These are phyloP conservation scores for Protoeuglena noctilucae DNA, from an alignment of 139 green algal species.

Conservation along the genomic window DNA sequence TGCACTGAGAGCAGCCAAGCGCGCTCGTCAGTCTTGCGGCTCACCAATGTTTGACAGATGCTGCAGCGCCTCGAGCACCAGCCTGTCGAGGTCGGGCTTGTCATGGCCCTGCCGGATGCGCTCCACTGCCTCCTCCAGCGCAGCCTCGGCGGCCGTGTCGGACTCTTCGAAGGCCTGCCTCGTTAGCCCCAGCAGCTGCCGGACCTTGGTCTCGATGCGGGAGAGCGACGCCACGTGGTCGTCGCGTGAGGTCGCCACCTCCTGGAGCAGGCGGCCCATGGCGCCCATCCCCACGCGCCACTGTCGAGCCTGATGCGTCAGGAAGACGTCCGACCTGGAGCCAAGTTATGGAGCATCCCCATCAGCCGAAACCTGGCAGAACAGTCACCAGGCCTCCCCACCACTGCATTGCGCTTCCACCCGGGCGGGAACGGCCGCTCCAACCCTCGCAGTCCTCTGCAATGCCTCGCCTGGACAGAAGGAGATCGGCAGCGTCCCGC, in stretches of 20 bases:
- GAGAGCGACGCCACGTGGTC: not conserved
- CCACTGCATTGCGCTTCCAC: not conserved
- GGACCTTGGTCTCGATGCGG: not conserved
- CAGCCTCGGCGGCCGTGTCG: not conserved
- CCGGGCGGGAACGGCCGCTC: not conserved
- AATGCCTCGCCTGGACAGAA: no score
- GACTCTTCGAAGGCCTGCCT: not conserved
- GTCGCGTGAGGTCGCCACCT: not conserved
- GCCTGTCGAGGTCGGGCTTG: not conserved
- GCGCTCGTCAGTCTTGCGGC: no score
- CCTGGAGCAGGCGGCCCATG: not conserved
- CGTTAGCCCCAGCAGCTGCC: not conserved
- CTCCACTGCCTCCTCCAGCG: not conserved
- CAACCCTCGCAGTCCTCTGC: no score
- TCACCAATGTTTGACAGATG: no score
- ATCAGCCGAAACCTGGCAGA: no score
- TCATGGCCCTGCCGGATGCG: not conserved
- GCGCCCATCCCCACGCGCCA: no score
- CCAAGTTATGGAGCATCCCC: no score
- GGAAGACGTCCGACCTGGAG: no score
- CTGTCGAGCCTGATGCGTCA: no score
- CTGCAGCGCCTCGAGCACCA: not conserved
- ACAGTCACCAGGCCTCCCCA: no score
- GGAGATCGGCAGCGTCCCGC: not conserved
- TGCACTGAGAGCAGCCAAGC: no score